phyloP scores from a whole-genome alignment of 257 asterid genomes.

The Mitragyna speciosa region DNA sequence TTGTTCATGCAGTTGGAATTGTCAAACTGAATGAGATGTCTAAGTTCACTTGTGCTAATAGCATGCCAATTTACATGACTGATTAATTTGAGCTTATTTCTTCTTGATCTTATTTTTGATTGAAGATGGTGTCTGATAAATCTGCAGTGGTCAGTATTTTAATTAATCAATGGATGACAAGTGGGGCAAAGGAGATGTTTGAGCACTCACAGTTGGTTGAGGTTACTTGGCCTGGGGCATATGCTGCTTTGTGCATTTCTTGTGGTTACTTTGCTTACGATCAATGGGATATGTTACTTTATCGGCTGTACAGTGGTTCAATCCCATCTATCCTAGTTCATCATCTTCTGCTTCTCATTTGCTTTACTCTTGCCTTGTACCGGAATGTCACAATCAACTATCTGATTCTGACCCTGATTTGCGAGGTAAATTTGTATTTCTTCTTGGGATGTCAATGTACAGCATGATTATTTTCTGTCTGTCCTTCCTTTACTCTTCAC shows the following conservation, averaged over 20 bases:
- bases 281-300: slow-evolving; percentile 80
- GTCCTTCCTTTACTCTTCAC: not conserved
- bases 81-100: not conserved
- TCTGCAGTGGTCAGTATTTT: slow-evolving; percentile 55
- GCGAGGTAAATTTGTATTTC: slow-evolving; percentile 53
- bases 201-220: slow-evolving; percentile 77
- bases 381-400: slow-evolving; percentile 86
- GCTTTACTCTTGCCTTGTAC: slow-evolving; percentile 86
- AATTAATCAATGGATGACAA: slow-evolving; percentile 48
- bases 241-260: slow-evolving; percentile 72
- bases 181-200: slow-evolving; percentile 53
- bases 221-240: slow-evolving; percentile 75
- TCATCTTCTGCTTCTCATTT: slow-evolving; percentile 80
- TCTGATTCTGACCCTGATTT: slow-evolving; percentile 85
- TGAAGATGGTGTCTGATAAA: not conserved
- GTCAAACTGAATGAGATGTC: not conserved
- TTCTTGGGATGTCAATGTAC: not conserved
- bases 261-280: slow-evolving; percentile 94
- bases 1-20: no score
- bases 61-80: not conserved
- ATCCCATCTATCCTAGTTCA: slow-evolving; percentile 79
- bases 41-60: not conserved
- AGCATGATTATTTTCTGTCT: not conserved
- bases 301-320: slow-evolving; percentile 65
- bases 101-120: slow-evolving; percentile 4